Base-by-base conservation (phyloP, 1,284 basidiomycete species). In the Pisolithus thermaeus region DNA sequence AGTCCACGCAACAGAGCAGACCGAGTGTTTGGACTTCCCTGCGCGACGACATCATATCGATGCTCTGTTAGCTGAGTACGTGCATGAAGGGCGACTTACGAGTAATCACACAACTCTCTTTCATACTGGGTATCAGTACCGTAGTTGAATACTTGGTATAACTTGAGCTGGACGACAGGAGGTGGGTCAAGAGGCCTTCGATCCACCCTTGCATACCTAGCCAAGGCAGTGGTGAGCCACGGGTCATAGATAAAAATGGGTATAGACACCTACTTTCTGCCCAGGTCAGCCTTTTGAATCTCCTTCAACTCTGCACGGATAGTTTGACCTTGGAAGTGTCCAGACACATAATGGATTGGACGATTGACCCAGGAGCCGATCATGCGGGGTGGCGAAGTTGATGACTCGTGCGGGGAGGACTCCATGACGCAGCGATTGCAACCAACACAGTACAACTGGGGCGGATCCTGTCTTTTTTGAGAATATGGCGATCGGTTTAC, bases 111-210 rank as follows among this genome's bases (percentile, higher is more conserved):
- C 5, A 79, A 59, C 57, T 80, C 77, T 42, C 62, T 59, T 56
- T 79, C 77, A n/a, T 60, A 61, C 56, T 73, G 59, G 0, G 63
- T 50, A 1, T 70, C 64, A 1, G 73, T 72, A 3, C 73, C 76
- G 8, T 63, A 60, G 50, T 78, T 60, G 47, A 69, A 63, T 4
- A 80, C 69, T 43, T 73, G 61, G 56, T 70, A 83, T 8, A 83
- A 59, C 23, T 69, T 73, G 39, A 83, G 72, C 16, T 73, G 68
- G 4, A 82, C 77, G n/a, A 81, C 80, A 0, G 82, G 81, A 0
- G 81, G 81, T 3, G 81, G 81, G 59, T 85, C 81, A 16, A 84
- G 72, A 3, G 83, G 82, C 16, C 83, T 69, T 9, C 81, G 69
- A 64, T 84, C 81, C 4, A 82, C 80, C 49, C 73, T 71, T 0